Percentiles rank a stretch among this genome's conserved stretches.
These are phyloP conservation scores for Epicoccum nigrum DNA, from an alignment of 2,329 filamentous ascomycete genomes.

Conservation along the genomic window DNA sequence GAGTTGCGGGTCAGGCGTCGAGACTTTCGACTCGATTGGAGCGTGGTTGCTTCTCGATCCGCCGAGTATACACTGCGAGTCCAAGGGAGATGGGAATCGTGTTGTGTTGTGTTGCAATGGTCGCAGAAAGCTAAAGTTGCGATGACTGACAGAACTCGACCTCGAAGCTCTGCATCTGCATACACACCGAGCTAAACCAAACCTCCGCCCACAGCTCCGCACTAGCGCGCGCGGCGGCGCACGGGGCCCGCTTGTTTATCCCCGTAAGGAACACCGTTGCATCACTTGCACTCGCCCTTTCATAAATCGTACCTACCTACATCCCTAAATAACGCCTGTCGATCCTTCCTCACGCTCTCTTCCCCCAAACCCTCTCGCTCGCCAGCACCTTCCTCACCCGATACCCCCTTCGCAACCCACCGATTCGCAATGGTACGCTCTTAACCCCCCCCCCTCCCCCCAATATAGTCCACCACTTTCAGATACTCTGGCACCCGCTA, in stretches of 20 bases:
- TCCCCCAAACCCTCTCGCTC: neutral
- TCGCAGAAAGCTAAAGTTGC: neutral
- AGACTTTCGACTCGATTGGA: too few relatives aligned
- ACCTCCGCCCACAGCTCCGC: conserved; percentile 27
- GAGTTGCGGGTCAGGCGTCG: too few relatives aligned
- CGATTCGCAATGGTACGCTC: too few relatives aligned
- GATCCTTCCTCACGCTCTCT: neutral
- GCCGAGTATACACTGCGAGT: too few relatives aligned
- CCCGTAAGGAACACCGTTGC: conserved; percentile 42
- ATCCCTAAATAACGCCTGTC: conserved; percentile 7
- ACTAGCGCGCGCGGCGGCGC: conserved; percentile 28
- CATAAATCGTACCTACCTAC: too few relatives aligned
- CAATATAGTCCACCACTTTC: too few relatives aligned
- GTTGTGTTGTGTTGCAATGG: too few relatives aligned
- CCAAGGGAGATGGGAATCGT: too few relatives aligned
- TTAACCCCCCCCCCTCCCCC: conserved; percentile 7
- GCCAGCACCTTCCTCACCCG: neutral
- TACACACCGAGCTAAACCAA: conserved; percentile 16
- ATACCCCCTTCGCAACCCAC: neutral
- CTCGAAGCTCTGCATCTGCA: too few relatives aligned
- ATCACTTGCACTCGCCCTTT: conserved; percentile 28
- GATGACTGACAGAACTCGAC: neutral
- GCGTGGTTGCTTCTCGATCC: too few relatives aligned
- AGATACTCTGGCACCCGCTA: conserved; percentile 28
- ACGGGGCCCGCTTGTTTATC: conserved; percentile 24